Conservation (phyloP, 2,329 filamentous ascomycete species). For the Mycosphaerella sp. region DNA sequence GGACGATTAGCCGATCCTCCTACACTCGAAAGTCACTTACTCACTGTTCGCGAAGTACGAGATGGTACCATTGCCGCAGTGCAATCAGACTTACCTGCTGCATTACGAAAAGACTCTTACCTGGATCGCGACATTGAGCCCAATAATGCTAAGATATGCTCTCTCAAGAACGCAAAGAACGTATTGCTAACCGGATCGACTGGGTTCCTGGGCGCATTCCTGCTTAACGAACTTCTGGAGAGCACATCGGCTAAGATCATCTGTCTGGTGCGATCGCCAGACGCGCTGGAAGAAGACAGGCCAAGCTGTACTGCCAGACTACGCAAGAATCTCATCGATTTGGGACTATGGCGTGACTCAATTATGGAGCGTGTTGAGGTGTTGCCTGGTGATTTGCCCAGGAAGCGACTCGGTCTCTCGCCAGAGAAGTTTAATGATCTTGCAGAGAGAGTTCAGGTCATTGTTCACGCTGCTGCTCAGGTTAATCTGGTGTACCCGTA, state of each 20-base stretch:
- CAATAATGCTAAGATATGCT: slow-evolving; percentile 47
- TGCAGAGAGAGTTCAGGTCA: slow-evolving; percentile 60
- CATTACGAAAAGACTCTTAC: slow-evolving; percentile 59
- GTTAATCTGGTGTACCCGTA: slow-evolving; percentile 80
- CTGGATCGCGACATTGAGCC: slow-evolving; percentile 64
- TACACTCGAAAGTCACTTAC: slow-evolving; percentile 65
- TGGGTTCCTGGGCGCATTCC: slow-evolving; percentile 63
- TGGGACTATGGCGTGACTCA: slow-evolving; percentile 69
- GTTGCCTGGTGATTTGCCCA: slow-evolving; percentile 64
- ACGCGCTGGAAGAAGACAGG: slow-evolving; percentile 58
- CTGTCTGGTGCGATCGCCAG: slow-evolving; percentile 66
- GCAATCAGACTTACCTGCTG: slow-evolving; percentile 66
- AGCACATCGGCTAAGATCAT: slow-evolving; percentile 63
- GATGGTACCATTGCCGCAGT: slow-evolving; percentile 69
- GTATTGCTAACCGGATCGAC: slow-evolving; percentile 69
- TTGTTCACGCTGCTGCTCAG: slow-evolving; percentile 70
- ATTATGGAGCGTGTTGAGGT: slow-evolving; percentile 74
- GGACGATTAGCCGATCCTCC: slow-evolving; percentile 64
- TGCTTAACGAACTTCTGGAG: slow-evolving; percentile 63
- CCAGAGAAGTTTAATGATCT: slow-evolving; percentile 60
- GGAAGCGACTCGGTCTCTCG: slow-evolving; percentile 62
- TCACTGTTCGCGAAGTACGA: slow-evolving; percentile 62
- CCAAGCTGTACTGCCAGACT: slow-evolving; percentile 65
- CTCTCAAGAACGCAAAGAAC: slow-evolving; percentile 60
- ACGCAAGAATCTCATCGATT: slow-evolving; percentile 68